Evolutionary conservation across 2,329 filamentous ascomycete genomes (phyloP).

Genomic region (Albophoma yamanashiensis): DNA sequence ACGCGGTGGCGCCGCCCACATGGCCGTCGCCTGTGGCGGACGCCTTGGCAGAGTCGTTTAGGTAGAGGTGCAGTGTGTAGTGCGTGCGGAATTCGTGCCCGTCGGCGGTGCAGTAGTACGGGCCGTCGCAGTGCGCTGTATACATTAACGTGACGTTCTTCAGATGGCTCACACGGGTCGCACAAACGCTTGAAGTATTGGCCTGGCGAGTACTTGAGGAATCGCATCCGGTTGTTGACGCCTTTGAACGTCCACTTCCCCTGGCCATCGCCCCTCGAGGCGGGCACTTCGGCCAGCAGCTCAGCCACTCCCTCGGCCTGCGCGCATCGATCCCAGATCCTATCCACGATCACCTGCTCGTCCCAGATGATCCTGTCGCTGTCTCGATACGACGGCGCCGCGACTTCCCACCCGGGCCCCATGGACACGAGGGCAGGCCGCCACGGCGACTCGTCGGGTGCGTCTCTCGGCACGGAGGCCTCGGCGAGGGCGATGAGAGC

Average conservation of each 20-base stretch:
- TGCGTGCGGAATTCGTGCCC: slow-evolving; percentile 31
- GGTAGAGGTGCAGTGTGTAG: slow-evolving; percentile 45
- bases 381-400: slow-evolving; percentile 46
- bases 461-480: slow-evolving; percentile 30
- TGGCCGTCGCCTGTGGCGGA: slow-evolving; percentile 16
- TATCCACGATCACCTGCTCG: slow-evolving; percentile 45
- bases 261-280: slow-evolving; percentile 10
- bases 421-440: slow-evolving; percentile 57
- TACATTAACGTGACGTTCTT: slow-evolving; percentile 12
- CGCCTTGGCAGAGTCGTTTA: slow-evolving; percentile 17
- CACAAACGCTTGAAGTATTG: slow-evolving; percentile 53
- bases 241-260: slow-evolving; percentile 33
- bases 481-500: slow-evolving; percentile 41
- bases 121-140: slow-evolving; percentile 57
- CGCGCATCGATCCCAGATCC: slow-evolving; percentile 50
- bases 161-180: too few species aligned
- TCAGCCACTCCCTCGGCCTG: slow-evolving; percentile 28
- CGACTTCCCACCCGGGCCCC: slow-evolving; percentile 48
- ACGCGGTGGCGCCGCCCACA: slow-evolving; percentile 44
- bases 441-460: slow-evolving; percentile 35
- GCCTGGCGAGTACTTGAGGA: slow-evolving; percentile 60
- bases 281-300: slow-evolving; percentile 23
- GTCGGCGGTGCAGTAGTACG: slow-evolving; percentile 44
- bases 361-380: slow-evolving; percentile 75
- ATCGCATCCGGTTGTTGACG: slow-evolving; percentile 65